Evolutionary conservation across 2,329 filamentous ascomycete genomes (phyloP).

Genomic region (Bipolaris bicolor): DNA sequence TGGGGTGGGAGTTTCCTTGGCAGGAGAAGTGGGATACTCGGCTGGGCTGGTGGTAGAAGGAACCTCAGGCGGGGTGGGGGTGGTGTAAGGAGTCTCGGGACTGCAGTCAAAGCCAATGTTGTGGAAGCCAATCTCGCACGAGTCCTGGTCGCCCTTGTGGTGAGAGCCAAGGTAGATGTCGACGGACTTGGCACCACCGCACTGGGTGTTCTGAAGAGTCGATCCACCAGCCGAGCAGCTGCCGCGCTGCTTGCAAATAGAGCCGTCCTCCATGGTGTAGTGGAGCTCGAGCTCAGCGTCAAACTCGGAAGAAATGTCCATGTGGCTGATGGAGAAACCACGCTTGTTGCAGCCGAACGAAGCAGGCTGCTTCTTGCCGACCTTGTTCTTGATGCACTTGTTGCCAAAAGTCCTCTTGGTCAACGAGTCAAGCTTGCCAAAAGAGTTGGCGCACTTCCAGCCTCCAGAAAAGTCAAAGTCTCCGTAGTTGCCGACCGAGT

Average conservation of each 20-base stretch:
- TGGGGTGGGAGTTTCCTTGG: conserved; percentile 14
- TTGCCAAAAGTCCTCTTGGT: conserved; percentile 53
- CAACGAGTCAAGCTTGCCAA: conserved; percentile 64
- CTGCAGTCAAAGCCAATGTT: conserved; percentile 77
- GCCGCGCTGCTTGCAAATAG: conserved; percentile 75
- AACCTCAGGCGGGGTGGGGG: conserved; percentile 24
- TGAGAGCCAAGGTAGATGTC: conserved; percentile 65
- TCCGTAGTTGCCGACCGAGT: conserved; percentile 66
- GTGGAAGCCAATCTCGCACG: conserved; percentile 76
- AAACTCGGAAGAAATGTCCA: conserved; percentile 75
- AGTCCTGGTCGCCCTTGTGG: conserved; percentile 57
- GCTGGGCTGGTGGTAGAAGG: conserved; percentile 18
- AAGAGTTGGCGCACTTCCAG: conserved; percentile 70
- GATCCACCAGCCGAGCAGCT: conserved; percentile 70
- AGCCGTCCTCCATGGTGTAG: conserved; percentile 85
- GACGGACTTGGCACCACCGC: conserved; percentile 86
- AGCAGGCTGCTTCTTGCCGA: conserved; percentile 60
- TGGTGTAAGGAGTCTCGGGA: conserved; percentile 30
- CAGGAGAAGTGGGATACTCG: conserved; percentile 15
- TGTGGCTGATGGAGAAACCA: conserved; percentile 75
- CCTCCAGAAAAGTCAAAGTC: conserved; percentile 70
- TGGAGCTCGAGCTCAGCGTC: conserved; percentile 83
- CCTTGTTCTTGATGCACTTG: conserved; percentile 52
- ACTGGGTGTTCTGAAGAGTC: conserved; percentile 81
- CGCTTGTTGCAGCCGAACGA: conserved; percentile 70